Conservation (phyloP, 2,329 filamentous ascomycete species). For the Aspergillus vadensis region DNA sequence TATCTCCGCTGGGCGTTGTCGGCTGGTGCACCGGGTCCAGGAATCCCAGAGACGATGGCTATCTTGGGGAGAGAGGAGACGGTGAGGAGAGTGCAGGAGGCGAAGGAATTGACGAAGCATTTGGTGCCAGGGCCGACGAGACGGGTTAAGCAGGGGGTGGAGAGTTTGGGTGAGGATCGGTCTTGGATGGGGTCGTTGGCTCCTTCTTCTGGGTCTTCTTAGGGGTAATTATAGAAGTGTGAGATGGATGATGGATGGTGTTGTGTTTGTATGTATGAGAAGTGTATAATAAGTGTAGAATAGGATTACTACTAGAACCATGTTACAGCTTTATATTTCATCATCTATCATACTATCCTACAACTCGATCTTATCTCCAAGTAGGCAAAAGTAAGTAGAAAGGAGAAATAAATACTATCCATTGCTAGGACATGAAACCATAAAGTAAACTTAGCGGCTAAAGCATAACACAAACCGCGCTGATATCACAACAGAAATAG, state of each 20-base stretch:
- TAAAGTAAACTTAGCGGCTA: slow-evolving; percentile 7
- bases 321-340: neutral
- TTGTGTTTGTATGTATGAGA: neutral
- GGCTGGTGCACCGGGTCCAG: slow-evolving; percentile 56
- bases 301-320: neutral
- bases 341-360: neutral
- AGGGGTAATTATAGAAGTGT: too few species aligned
- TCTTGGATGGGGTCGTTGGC: slow-evolving; percentile 42
- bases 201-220: slow-evolving; percentile 8
- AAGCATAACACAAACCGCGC: slow-evolving; percentile 16
- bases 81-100: slow-evolving; percentile 47
- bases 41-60: slow-evolving; percentile 55
- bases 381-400: neutral
- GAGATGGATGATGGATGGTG: neutral
- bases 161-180: slow-evolving; percentile 20
- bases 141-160: slow-evolving; percentile 9
- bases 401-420: slow-evolving; percentile 11
- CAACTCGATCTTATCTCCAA: neutral
- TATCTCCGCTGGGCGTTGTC: slow-evolving; percentile 61
- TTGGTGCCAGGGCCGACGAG: slow-evolving; percentile 19
- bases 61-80: slow-evolving; percentile 58
- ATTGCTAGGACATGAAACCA: slow-evolving; percentile 18
- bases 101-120: slow-evolving; percentile 35
- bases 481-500: slow-evolving; percentile 25
- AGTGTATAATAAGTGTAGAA: neutral